phyloP scores from a whole-genome alignment of 148 eudicot species.

The Arbutus unedo region DNA sequence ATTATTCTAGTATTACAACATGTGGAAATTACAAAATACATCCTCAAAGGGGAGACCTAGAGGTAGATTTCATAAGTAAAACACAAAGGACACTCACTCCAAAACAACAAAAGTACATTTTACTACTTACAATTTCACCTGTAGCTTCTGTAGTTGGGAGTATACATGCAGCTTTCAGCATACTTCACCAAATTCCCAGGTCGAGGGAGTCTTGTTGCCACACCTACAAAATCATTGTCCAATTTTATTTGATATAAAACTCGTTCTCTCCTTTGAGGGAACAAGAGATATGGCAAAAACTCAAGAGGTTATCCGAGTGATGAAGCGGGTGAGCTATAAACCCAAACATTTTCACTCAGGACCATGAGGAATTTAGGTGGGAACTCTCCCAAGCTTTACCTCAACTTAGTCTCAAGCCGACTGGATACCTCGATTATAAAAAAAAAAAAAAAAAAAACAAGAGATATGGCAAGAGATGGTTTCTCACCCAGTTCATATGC shows the following conservation, averaged over 20 bases:
- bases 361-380: too few relatives aligned
- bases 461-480: not conserved
- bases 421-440: too few relatives aligned
- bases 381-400: too few relatives aligned
- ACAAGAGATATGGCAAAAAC: not conserved
- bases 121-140: slow-evolving; percentile 33
- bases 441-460: too few relatives aligned
- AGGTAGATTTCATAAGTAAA: not conserved
- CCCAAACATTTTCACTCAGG: too few relatives aligned
- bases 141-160: slow-evolving; percentile 75
- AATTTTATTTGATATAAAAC: not conserved
- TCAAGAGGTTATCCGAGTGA: too few relatives aligned
- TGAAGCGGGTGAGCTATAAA: too few relatives aligned
- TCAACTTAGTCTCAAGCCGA: too few relatives aligned
- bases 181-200: slow-evolving; percentile 74
- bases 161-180: slow-evolving; percentile 94
- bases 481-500: slow-evolving; percentile 80
- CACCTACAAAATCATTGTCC: slow-evolving; percentile 36
- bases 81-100: not conserved
- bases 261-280: not conserved
- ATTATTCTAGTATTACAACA: not conserved
- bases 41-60: not conserved
- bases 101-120: not conserved
- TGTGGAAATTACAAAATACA: not conserved
- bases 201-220: slow-evolving; percentile 71